Evolutionary conservation across 2,329 filamentous ascomycete genomes (phyloP).

Genomic region (Corynespora cassiicola): DNA sequence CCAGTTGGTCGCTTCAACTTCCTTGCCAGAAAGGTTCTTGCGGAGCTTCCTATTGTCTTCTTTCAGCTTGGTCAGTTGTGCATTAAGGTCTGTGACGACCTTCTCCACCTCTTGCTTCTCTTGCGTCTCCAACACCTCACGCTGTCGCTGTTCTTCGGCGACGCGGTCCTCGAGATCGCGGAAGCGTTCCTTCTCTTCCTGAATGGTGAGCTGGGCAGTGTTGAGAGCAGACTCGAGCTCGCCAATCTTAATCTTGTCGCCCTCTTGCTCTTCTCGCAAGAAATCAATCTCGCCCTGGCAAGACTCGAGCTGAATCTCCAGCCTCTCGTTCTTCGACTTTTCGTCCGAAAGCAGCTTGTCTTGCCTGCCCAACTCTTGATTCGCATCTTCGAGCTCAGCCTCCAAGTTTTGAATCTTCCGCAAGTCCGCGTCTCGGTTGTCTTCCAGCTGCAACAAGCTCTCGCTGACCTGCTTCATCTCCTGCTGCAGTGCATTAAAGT

Average conservation of each 20-base stretch:
- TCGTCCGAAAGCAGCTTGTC: conserved; percentile 84
- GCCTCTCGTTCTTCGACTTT: conserved; percentile 84
- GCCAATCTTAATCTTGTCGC: conserved; percentile 96
- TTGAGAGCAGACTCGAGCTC: conserved; percentile 86
- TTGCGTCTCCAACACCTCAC: conserved; percentile 82
- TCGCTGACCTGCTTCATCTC: conserved; percentile 95
- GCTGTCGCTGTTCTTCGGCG: conserved; percentile 80
- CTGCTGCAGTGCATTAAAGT: conserved; percentile 87
- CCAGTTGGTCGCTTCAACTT: conserved; percentile 89
- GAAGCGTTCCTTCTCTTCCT: conserved; percentile 79
- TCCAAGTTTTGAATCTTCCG: conserved; percentile 83
- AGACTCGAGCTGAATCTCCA: conserved; percentile 91
- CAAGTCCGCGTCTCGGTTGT: conserved; percentile 82
- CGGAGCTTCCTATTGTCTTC: conserved; percentile 84
- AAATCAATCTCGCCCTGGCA: conserved; percentile 93
- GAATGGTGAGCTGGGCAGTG: conserved; percentile 77
- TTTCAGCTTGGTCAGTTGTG: conserved; percentile 79
- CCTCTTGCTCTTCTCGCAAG: conserved; percentile 93
- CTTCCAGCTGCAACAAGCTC: conserved; percentile 83
- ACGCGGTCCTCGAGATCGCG: conserved; percentile 67
- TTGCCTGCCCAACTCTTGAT: conserved; percentile 83
- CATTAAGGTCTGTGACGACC: conserved; percentile 89
- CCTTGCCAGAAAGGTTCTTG: conserved; percentile 81
- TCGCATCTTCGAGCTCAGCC: conserved; percentile 80
- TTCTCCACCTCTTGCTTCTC: conserved; percentile 97